Evolutionary conservation across 2,329 filamentous ascomycete genomes (phyloP).

Genomic region (Pseudocercospora crystallina): DNA sequence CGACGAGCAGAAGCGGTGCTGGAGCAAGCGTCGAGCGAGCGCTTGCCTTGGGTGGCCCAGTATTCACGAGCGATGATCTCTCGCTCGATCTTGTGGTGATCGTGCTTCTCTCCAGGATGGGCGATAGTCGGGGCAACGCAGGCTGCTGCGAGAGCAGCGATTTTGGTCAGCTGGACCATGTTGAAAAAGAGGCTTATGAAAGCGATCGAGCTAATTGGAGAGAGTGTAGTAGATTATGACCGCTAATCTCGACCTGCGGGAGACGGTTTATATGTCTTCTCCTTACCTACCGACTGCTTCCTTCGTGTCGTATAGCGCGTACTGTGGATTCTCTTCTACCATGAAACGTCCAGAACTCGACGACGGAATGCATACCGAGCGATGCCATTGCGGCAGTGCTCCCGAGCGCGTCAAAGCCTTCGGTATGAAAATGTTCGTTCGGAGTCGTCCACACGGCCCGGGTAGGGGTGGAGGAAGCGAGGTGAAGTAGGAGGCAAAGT

Average conservation of each 20-base stretch:
- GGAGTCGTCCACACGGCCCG: neutral
- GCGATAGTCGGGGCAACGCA: slow-evolving; percentile 22
- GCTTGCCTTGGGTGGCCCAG: slow-evolving; percentile 17
- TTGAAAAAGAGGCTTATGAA: slow-evolving; percentile 6
- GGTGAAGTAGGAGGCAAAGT: neutral
- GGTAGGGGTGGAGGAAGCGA: neutral
- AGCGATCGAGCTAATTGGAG: slow-evolving; percentile 1
- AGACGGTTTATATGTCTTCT: neutral
- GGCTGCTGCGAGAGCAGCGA: slow-evolving; percentile 19
- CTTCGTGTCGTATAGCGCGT: neutral
- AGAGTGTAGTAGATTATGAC: neutral
- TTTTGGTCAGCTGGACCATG: slow-evolving; percentile 19
- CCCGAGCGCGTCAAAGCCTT: neutral
- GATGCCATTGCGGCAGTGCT: neutral
- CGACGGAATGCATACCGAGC: neutral
- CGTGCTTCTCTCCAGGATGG: slow-evolving; percentile 38
- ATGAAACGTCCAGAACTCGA: neutral
- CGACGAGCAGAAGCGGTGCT: slow-evolving; percentile 11
- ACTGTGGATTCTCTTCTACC: neutral
- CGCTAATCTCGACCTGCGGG: neutral
- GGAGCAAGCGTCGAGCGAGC: slow-evolving; percentile 18
- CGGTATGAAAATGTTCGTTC: neutral
- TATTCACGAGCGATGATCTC: slow-evolving; percentile 32
- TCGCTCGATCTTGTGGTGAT: slow-evolving; percentile 32
- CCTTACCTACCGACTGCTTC: neutral